These are phyloP conservation scores for Jamesozyma hellenica DNA, from an alignment of 805 yeast genomes.

Conservation along the genomic window DNA sequence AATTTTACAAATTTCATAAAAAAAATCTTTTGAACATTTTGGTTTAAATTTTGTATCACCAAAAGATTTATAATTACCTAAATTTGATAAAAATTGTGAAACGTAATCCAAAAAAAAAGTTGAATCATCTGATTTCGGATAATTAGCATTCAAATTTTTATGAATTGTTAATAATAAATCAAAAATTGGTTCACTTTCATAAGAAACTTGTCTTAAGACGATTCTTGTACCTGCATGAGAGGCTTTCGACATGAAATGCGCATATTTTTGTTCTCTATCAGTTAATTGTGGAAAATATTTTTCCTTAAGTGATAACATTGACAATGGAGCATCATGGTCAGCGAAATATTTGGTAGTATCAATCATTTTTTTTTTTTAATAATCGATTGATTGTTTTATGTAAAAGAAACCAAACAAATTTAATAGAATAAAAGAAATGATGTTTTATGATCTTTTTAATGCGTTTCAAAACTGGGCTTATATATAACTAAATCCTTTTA, in stretches of 20 bases:
- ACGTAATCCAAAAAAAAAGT: slow-evolving; percentile 54
- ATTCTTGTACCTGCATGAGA: slow-evolving; percentile 77
- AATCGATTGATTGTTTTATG: no score
- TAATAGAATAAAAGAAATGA: no score
- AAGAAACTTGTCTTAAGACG: slow-evolving; percentile 70
- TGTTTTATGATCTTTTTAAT: no score
- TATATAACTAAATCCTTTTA: no score
- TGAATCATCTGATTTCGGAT: slow-evolving; percentile 31
- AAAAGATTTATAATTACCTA: slow-evolving; percentile 76
- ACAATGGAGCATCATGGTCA: slow-evolving; percentile 59
- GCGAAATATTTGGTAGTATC: slow-evolving; percentile 31
- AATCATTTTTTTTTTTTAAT: no score
- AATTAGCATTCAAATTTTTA: slow-evolving; percentile 38
- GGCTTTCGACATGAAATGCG: slow-evolving; percentile 76
- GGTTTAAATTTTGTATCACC: slow-evolving; percentile 87
- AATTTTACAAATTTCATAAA: slow-evolving; percentile 28
- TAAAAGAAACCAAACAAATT: no score
- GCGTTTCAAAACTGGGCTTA: no score
- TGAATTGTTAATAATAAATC: slow-evolving; percentile 61
- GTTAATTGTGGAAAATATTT: slow-evolving; percentile 64
- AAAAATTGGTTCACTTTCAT: slow-evolving; percentile 66
- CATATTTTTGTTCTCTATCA: slow-evolving; percentile 53
- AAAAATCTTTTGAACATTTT: slow-evolving; percentile 37
- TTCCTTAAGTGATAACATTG: slow-evolving; percentile 52
- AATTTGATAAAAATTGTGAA: slow-evolving; percentile 62